Conservation (phyloP, 352 stramenopile genomes). For the Pythium sukuiense region DNA sequence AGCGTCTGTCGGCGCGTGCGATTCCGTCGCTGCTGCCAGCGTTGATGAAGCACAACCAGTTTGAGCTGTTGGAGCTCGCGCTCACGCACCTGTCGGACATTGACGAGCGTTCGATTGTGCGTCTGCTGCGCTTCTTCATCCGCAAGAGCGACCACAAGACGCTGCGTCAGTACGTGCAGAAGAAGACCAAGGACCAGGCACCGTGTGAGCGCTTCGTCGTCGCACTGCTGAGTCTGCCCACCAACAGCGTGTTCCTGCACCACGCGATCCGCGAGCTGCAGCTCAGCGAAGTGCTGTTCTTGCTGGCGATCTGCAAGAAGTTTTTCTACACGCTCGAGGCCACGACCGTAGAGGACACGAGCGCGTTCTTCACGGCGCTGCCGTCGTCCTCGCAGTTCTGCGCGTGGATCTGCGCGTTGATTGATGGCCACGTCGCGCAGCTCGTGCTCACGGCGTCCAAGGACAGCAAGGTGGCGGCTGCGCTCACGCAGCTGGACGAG, state of each 20-base stretch:
- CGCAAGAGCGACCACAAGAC: conserved; percentile 42
- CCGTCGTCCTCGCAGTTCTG: conserved; percentile 55
- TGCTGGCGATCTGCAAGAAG: conserved; percentile 76
- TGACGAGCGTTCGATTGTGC: conserved; percentile 73
- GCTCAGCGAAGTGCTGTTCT: conserved; percentile 63
- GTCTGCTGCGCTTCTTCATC: conserved; percentile 76
- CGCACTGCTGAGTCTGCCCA: conserved; percentile 55
- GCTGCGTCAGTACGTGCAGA: conserved; percentile 41
- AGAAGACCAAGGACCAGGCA: conserved; percentile 31
- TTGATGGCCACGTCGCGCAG: conserved; percentile 70
- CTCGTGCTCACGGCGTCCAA: conserved; percentile 63
- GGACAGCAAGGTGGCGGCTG: conserved; percentile 36
- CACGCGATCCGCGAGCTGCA: conserved; percentile 69
- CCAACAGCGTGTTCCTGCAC: conserved; percentile 78
- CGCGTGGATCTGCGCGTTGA: conserved; percentile 68
- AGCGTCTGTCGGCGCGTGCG: conserved; percentile 60
- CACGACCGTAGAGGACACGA: conserved; percentile 24
- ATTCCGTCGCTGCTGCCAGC: conserved; percentile 62
- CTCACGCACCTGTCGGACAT: conserved; percentile 73
- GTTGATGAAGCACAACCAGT: conserved; percentile 70
- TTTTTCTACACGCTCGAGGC: conserved; percentile 48
- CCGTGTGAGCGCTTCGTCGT: conserved; percentile 56
- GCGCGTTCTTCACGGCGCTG: conserved; percentile 28
- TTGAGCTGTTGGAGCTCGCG: conserved; percentile 58
- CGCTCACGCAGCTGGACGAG: conserved; percentile 50